These are phyloP conservation scores for Blastomyces percursus DNA, from an alignment of 2,329 filamentous ascomycete species.

Conservation along the genomic window DNA sequence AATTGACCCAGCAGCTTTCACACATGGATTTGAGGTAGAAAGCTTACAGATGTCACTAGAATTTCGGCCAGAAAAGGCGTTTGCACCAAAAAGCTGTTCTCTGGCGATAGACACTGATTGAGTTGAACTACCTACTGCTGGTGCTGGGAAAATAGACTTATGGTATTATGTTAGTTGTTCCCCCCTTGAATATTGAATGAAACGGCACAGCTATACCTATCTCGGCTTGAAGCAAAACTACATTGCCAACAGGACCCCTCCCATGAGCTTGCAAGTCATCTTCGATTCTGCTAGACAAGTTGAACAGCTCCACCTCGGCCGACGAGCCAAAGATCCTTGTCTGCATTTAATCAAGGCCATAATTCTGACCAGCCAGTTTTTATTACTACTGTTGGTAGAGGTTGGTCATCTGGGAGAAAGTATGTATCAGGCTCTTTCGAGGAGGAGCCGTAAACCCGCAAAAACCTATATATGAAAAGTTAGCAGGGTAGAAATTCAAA, in stretches of 20 bases:
- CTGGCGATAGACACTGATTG: background rate
- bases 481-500: background rate
- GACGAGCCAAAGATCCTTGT: slow-evolving; percentile 9
- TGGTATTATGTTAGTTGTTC: background rate
- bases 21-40: slow-evolving; percentile 2
- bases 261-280: slow-evolving; percentile 4
- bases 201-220: background rate
- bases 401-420: slow-evolving; percentile 1
- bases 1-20: background rate
- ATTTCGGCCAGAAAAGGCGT: background rate
- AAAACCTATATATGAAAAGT: slow-evolving; percentile 4
- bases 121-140: background rate
- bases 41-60: slow-evolving; percentile 1
- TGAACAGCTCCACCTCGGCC: slow-evolving; percentile 5
- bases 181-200: background rate
- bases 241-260: background rate
- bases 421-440: slow-evolving; percentile 10
- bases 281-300: slow-evolving; percentile 6
- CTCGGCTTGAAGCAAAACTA: background rate
- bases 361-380: slow-evolving; percentile 9
- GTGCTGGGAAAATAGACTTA: background rate
- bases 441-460: slow-evolving; percentile 2
- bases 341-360: slow-evolving; percentile 6
- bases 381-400: slow-evolving; percentile 8
- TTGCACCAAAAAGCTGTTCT: background rate